Conservation (phyloP, 176 grass and related monocot genomes). For the Paspalum notatum region DNA sequence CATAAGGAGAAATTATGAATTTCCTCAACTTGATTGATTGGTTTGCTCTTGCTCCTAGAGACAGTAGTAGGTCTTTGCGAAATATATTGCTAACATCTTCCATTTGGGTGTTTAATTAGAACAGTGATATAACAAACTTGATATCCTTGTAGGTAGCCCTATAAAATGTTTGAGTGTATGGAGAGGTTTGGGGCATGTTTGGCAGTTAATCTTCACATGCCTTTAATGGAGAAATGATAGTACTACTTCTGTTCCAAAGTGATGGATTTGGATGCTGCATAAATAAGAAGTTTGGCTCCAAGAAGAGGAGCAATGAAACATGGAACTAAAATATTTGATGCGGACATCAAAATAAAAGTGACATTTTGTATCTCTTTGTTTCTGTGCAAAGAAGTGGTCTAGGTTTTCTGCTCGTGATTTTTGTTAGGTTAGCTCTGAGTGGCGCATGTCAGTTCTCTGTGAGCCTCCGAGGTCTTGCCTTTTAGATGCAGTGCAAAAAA, state of each 20-base stretch:
- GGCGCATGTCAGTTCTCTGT: conserved; percentile 7
- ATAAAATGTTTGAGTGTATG: conserved; percentile 9
- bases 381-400: conserved; percentile 24
- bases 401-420: conserved; percentile 25
- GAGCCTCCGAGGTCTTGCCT: neutral
- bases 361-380: conserved; percentile 12
- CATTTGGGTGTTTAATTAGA: conserved; percentile 43
- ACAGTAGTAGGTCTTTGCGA: conserved; percentile 62
- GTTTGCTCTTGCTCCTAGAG: conserved; percentile 72
- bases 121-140: conserved; percentile 4
- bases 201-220: conserved; percentile 3
- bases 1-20: conserved; percentile 78
- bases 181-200: conserved; percentile 1
- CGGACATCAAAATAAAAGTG: conserved; percentile 20
- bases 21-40: conserved; percentile 64
- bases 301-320: conserved; percentile 15
- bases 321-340: conserved; percentile 33
- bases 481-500: neutral
- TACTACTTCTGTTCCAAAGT: conserved; percentile 25
- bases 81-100: conserved; percentile 53
- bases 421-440: conserved; percentile 38
- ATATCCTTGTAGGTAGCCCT: conserved; percentile 10
- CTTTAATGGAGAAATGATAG: conserved; percentile 22
- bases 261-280: conserved; percentile 9
- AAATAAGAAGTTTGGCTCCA: conserved; percentile 47